These are phyloP conservation scores for Rutstroemia sp. DNA, from an alignment of 2,329 filamentous ascomycete species.

Conservation along the genomic window DNA sequence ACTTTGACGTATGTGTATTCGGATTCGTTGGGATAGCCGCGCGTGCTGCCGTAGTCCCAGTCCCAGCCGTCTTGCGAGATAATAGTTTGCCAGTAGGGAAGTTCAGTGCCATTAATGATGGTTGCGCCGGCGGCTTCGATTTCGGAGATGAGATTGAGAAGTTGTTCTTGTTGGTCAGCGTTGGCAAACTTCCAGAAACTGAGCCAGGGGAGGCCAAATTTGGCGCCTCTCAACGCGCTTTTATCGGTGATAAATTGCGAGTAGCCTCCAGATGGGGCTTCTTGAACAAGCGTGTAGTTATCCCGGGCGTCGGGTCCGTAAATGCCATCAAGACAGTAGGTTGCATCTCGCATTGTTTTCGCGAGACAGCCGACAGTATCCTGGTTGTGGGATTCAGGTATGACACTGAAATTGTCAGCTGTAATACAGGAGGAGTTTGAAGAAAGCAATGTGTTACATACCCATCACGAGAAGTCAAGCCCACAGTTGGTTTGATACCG, in stretches of 20 bases:
- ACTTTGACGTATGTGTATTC: conserved; percentile 68
- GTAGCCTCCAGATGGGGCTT: conserved; percentile 49
- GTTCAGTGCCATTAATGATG: conserved; percentile 62
- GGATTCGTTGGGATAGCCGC: conserved; percentile 62
- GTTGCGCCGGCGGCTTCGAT: conserved; percentile 56
- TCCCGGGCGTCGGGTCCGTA: conserved; percentile 56
- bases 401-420: conserved; percentile 35
- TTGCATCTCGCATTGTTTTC: conserved; percentile 61
- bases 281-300: conserved; percentile 56
- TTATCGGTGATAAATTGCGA: conserved; percentile 32
- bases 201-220: conserved; percentile 65
- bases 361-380: conserved; percentile 64
- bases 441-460: conserved; percentile 9
- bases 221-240: conserved; percentile 48
- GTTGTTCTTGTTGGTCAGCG: conserved; percentile 43
- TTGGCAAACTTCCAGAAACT: conserved; percentile 61
- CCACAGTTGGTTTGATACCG: conserved; percentile 70
- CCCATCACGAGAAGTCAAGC: conserved; percentile 56
- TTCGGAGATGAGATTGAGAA: conserved; percentile 44
- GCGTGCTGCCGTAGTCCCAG: conserved; percentile 59
- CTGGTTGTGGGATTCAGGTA: conserved; percentile 61
- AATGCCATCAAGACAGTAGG: conserved; percentile 59
- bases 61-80: conserved; percentile 64
- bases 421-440: not conserved
- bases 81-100: conserved; percentile 54